These are phyloP conservation scores for Pseudopyrenochaeta lycopersici DNA, from an alignment of 2,329 filamentous ascomycete genomes.

Conservation along the genomic window DNA sequence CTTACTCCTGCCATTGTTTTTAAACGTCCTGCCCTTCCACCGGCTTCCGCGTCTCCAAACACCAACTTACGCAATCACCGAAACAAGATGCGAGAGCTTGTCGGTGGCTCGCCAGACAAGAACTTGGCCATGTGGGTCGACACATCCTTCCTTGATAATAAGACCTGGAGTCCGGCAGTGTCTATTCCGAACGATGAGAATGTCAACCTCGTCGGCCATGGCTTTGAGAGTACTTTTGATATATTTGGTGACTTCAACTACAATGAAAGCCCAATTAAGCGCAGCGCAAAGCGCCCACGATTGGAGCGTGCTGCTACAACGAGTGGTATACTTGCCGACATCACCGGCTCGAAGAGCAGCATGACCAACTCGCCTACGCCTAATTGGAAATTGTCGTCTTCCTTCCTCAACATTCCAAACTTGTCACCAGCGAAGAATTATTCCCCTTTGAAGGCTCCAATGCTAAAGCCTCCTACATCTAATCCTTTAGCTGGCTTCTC, in stretches of 20 bases:
- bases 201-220: slow-evolving; percentile 60
- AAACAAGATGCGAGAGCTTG: slow-evolving; percentile 79
- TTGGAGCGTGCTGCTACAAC: slow-evolving; percentile 71
- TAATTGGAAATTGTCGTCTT: slow-evolving; percentile 46
- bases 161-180: slow-evolving; percentile 71
- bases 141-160: slow-evolving; percentile 53
- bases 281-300: slow-evolving; percentile 64
- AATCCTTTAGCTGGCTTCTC: slow-evolving; percentile 29
- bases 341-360: slow-evolving; percentile 64
- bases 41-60: slow-evolving; percentile 86
- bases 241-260: slow-evolving; percentile 64
- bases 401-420: slow-evolving; percentile 48
- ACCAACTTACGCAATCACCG: slow-evolving; percentile 91
- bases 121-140: slow-evolving; percentile 62
- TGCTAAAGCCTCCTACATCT: slow-evolving; percentile 38
- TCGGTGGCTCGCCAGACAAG: slow-evolving; percentile 76
- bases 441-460: slow-evolving; percentile 43
- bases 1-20: slow-evolving; percentile 87
- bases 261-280: slow-evolving; percentile 72
- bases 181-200: slow-evolving; percentile 67
- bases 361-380: slow-evolving; percentile 47
- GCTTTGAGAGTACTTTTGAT: slow-evolving; percentile 65
- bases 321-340: slow-evolving; percentile 68
- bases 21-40: slow-evolving; percentile 70
- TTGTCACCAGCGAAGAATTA: slow-evolving; percentile 42